Evolutionary conservation across 352 stramenopile genomes (phyloP), one percentile per base, ranked within the genome.

Genomic region (Globisporangium yorkense): DNA sequence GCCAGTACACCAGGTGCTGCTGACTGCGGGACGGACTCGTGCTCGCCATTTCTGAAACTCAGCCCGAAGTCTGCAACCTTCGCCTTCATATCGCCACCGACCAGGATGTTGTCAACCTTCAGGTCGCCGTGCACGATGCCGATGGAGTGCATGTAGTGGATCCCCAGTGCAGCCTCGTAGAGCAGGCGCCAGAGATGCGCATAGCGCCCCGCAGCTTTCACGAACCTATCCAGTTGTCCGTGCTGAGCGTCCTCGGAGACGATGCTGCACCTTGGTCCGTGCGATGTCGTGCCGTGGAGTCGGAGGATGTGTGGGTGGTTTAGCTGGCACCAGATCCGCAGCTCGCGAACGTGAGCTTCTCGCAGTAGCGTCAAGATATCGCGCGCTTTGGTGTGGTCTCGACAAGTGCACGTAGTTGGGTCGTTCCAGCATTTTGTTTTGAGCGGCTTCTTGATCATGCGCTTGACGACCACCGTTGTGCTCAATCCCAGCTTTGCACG

Each of bases 1-100:
- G 49, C n/a, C 13, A 50, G 20, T n/a, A 46, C 40, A 8, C 40
- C 8, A 3, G 40, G 1, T 15, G 15, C 12, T 15, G 15, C 41
- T 9, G 41, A 46, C 27, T 41, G 24, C 27, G 48, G 48, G 18
- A 41, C 33, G 15, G n/a, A 8, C 15, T 49, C 20, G 18, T n/a
- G 21, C 2, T 20, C 39, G 24, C 29, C 24, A 33, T 27, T 49
- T 20, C 24, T 39, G 39, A 47, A 57, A 9, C 35, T 33, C 10
- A 68, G 58, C 9, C 81, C 80, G 69, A 92, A 92, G 61, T 93
- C 82, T 1, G 75, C 71, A n/a, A 96, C 70, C 51, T 93, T 92
- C 29, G 84, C 76, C 2, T 79, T 62, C 5, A 76, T 68, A 24
- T 80, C 62, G 6, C 57, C 54, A 31, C 64, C 67, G 1, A 94